Percentiles rank a stretch among this genome's conserved stretches.
These are phyloP conservation scores for Penstemon eatonii DNA, from an alignment of 257 asterid species.

Conservation along the genomic window DNA sequence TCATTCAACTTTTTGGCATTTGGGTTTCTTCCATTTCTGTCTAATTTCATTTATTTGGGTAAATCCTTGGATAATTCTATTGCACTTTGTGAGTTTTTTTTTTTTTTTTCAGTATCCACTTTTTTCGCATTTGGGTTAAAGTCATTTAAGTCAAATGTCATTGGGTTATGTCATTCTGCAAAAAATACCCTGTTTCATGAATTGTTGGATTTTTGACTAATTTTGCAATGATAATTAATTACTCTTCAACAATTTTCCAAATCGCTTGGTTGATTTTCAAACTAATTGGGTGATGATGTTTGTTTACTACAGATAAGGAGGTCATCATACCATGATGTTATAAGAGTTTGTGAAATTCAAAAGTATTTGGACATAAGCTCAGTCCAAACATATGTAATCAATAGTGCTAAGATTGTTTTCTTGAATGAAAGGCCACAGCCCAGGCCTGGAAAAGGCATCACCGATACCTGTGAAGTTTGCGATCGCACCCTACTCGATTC, in stretches of 20 bases:
- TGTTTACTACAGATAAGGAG: slow-evolving; percentile 63
- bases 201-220: no score
- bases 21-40: neutral
- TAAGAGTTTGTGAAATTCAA: slow-evolving; percentile 76
- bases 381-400: slow-evolving; percentile 79
- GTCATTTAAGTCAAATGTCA: slow-evolving; percentile 21
- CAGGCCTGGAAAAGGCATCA: slow-evolving; percentile 83
- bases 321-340: slow-evolving; percentile 92
- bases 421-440: slow-evolving; percentile 87
- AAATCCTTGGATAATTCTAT: no score
- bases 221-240: no score
- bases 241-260: no score
- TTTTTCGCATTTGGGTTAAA: slow-evolving; percentile 26
- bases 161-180: neutral
- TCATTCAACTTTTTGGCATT: neutral
- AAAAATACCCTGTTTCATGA: neutral
- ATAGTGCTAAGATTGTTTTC: slow-evolving; percentile 84
- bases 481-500: slow-evolving; percentile 80
- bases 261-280: no score
- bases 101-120: no score
- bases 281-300: neutral
- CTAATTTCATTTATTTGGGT: no score
- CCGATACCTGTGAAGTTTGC: slow-evolving; percentile 79
- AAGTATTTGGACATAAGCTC: slow-evolving; percentile 67
- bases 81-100: no score